phyloP scores from a whole-genome alignment of 441 rosid species.

The Jatropha podagrica region DNA sequence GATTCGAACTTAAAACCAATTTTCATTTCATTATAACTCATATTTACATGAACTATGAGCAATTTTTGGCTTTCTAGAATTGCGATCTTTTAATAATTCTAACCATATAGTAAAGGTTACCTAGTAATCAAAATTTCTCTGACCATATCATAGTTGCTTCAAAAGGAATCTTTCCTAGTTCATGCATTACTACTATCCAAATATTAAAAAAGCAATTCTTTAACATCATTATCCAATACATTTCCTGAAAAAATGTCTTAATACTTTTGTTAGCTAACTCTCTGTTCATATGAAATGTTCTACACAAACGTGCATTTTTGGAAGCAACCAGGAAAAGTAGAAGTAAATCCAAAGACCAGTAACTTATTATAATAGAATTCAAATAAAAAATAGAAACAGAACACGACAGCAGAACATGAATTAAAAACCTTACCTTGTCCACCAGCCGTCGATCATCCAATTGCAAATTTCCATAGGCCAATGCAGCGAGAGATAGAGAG shows the following conservation, averaged over 20 bases:
- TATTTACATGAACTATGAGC: neutral
- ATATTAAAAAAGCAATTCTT: neutral
- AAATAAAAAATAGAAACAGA: neutral
- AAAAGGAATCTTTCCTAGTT: neutral
- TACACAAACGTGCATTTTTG: constrained; percentile 10
- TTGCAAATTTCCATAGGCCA: neutral
- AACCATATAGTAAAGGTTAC: neutral
- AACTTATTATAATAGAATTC: neutral
- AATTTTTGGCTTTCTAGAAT: constrained; percentile 1
- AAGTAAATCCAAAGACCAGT: neutral
- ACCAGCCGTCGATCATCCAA: constrained; percentile 4
- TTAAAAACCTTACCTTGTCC: neutral
- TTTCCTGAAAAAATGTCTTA: too few species aligned
- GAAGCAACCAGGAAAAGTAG: constrained; percentile 28
- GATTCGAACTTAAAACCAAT: neutral
- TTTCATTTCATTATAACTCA: neutral
- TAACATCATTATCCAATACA: too few species aligned
- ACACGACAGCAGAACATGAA: neutral
- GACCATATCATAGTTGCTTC: neutral
- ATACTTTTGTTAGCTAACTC: neutral
- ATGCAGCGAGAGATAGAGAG: too few species aligned
- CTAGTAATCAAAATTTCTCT: neutral
- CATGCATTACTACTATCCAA: neutral
- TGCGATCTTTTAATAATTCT: neutral
- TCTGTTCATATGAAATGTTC: neutral